Base-by-base conservation (phyloP, 2,329 filamentous ascomycete species). In the Thielaviopsis populi region DNA sequence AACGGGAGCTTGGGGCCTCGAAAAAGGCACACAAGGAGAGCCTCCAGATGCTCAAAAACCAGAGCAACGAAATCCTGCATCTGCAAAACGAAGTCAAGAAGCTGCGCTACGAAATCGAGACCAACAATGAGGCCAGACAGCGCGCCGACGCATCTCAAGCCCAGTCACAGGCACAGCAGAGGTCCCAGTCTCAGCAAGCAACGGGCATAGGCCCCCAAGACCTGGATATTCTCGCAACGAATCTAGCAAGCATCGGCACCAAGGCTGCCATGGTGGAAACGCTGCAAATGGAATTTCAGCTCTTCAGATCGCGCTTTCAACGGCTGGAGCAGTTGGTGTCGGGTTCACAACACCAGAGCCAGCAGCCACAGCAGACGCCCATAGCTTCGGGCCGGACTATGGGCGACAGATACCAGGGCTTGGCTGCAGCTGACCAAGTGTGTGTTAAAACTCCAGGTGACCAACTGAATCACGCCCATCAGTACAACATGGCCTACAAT, bases 231-330 rank as follows among this genome's bases (percentile, higher is more conserved):
- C 70, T 77, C 37, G 71, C 74, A 1, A 72, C 67, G 62, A 75
- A 69, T 63, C 73, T 76, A 33, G 70, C 74, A 42, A 75, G 73
- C 63, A 73, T 76, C 30, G 71, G 73, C 15, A 71, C 72, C 66
- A 71, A 72, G 42, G 73, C 74, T 24, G 75, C 70, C 63, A 72
- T 75, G 61, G 70, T 77, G 10, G 74, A 77, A 62, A 72, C 70
- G 7, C 67, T 77, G 24, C 73, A 75, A 67, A 77, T 76, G 74
- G 75, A 77, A 64, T 70, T 76, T 50, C 71, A 75, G 48, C 70
- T 77, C 1, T 70, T 76, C 63, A 74, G 74, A 66, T 70, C 71
- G 3, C 69, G 74, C 7, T 63, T 76, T 3, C 71, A 74, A 62
- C 69, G 72, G 19, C 68, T 75, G 17, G 74, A 76, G 60, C 67